Base-by-base conservation (phyloP, 2,329 filamentous ascomycete genomes). In the Hypoxylon sp. region DNA sequence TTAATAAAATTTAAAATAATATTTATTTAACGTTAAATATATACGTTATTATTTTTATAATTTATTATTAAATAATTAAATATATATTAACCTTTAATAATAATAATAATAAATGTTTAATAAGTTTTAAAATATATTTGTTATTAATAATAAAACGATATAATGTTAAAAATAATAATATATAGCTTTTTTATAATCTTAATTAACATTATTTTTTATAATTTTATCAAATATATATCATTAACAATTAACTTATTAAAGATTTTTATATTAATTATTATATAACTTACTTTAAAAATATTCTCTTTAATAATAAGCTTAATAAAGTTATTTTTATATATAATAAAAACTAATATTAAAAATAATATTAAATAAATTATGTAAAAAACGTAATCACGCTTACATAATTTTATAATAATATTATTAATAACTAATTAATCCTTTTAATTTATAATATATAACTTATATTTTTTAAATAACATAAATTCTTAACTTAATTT, bases 191-290 rank as follows among this genome's bases (percentile, higher is more conserved):
- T 23, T 2, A 23, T 2, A 2, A 23, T 23, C 5, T 23, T 23
- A 2, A 23, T 2, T 23, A 23, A 23, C 5, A 23, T 23, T 23
- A 23, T 5, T 23, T 23, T 23, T 23, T 23, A 23, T 2, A 5
- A 23, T 23, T 23, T 23, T 23, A 23, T 23, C 5, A 23, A 23
- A 5, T 23, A 23, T 23, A 23, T 5, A 5, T 23, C 5, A 23
- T 23, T 23, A 23, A 23, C 2, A 23, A 2, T 23, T 23, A 23
- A 2, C 5, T 36, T 45, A 45, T 56, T 56, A 45, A 45, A 56
- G 38, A 58, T 36, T 7, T 49, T 23, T 25, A 49, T 58, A 49
- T 58, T 49, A 23, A 58, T 21, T 19, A 56, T 34, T 21, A 56
- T 56, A 32, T 32, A 32, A 19, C 9, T 17, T 46, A 5, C 5